Percentiles rank a stretch among this genome's conserved stretches.
These are phyloP conservation scores for Sonneratia caseolaris DNA, from an alignment of 345 rosid genomes.

Conservation along the genomic window DNA sequence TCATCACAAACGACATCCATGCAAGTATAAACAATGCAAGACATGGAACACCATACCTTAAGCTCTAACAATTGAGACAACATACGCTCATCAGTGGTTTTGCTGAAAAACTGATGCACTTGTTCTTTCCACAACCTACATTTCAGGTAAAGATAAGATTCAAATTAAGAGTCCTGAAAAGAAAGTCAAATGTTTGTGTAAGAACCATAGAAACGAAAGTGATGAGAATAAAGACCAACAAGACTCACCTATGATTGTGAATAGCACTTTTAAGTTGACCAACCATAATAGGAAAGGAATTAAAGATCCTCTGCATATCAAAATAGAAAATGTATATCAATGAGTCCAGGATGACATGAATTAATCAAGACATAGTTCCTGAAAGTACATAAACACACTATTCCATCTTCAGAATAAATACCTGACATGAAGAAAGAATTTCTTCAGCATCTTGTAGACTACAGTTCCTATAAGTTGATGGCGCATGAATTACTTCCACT, in stretches of 20 bases:
- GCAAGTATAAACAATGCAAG: background rate
- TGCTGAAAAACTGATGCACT: constrained; percentile 30
- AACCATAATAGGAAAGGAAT: constrained; percentile 32
- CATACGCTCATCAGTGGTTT: constrained; percentile 25
- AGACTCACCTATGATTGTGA: constrained; percentile 43
- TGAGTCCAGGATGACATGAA: background rate
- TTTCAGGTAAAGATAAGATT: constrained; percentile 1
- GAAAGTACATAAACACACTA: background rate
- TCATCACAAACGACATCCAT: background rate
- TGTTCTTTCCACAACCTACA: constrained; percentile 55
- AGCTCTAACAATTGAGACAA: constrained; percentile 41
- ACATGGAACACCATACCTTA: constrained; percentile 28
- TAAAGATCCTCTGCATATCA: constrained; percentile 26
- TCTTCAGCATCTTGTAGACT: constrained; percentile 44
- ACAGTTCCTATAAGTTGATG: constrained; percentile 25
- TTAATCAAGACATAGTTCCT: background rate
- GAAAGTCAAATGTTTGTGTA: background rate
- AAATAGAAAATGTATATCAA: background rate
- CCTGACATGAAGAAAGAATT: constrained; percentile 43
- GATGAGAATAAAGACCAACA: background rate
- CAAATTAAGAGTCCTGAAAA: background rate
- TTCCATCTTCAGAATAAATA: constrained; percentile 7
- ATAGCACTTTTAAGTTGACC: constrained; percentile 30
- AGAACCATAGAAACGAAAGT: background rate
- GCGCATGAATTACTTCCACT: constrained; percentile 25